Evolutionary conservation across 2,329 filamentous ascomycete genomes (phyloP), one percentile per base, ranked within the genome.

Genomic region (Podosphaera aphanis): DNA sequence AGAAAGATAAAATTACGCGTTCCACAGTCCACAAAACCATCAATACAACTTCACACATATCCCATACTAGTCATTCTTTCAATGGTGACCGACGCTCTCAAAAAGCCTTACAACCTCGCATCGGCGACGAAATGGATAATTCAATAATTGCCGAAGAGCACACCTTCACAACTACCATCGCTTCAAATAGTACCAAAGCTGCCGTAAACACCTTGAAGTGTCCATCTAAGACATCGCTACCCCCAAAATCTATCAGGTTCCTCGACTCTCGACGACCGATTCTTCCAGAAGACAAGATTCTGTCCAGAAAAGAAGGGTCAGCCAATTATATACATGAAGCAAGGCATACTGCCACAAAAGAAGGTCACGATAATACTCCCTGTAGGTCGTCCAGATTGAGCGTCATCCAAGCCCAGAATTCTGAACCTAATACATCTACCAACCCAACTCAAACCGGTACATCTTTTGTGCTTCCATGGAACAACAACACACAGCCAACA

Each of bases 51-150:
- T 46, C 49, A 47, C 56, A 60, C 44, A 50, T 54, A 15, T 56
- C 58, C 11, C 50, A 56, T 20, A 53, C 54, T 41, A 60, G 52
- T 45, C 56, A 59, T 45, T 55, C 50, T 23, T 57, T 39, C 23
- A 62, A 41, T 52, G 59, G 45, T 57, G 58, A 63, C 18, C 66
- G 65, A 27, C 66, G 66, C 18, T 65, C 68, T 2, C 61, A 74
- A 10, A 68, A 69, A n/a, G 68, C 74, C 43, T 64, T 70, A 52
- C 68, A 76, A 49, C 66, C 68, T 1, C 68, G 65, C 53, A 62
- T 69, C 2, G 64, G 65, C 4, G 62, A 65, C 21, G 67, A 68
- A 41, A 68, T 73, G 39, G 66, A 70, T 39, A 66, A 65, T 18
- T 70, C 70, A 4, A 61, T 64, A 36, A 27, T 49, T 16, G 63